Base-by-base conservation (phyloP, 208 protist genomes). In the Crithidia expoeki region DNA sequence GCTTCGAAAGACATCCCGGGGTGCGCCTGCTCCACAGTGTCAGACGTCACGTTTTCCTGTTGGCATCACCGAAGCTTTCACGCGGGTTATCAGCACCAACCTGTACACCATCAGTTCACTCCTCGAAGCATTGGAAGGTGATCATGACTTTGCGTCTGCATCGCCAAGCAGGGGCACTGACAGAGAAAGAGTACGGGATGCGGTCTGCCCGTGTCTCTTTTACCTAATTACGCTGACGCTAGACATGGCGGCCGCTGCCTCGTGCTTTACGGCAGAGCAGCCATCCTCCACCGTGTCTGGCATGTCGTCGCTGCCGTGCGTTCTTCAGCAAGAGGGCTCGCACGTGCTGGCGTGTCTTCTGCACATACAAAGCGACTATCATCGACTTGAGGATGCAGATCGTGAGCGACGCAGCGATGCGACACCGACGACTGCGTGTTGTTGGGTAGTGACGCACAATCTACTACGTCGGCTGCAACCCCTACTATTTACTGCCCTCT, bases 71-170 rank as follows among this genome's bases (percentile, higher is more conserved):
- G 58, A 34, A 12, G 5, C 42, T 16, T 59, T 65, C 23, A 55
- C 68, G 9, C 68, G 55, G 36, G 21, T 74, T 25, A 19, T 74
- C 34, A 59, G 60, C 51, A 32, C 59, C 23, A 73, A 66, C 49
- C 55, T 73, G 2, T 73, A 73, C 58, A 60, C 68, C 50, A 66
- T 73, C 68, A 73, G 59, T 38, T 32, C 25, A 34, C 60, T 68
- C 17, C 27, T 74, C 12, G 59, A 74, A 10, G 50, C 34, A 1
- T 11, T 21, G 0, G 36, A 32, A 5, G 46, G 40, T 21, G 25
- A 17, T 0, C 0, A 25, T 7, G 23, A 10, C 19, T 21, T 30
- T 17, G 4, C 62, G 53, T 57, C 49, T 27, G 21, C n/a, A 32
- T 46, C 23, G 4, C 9, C 25, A 32, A 16, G 9, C 9, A n/a